A percentile compares a stretch with the other conserved stretches of the same genome.
These are phyloP conservation scores for Leccinum subtestaceum DNA, from an alignment of 768 basidiomycete species.

Conservation along the genomic window DNA sequence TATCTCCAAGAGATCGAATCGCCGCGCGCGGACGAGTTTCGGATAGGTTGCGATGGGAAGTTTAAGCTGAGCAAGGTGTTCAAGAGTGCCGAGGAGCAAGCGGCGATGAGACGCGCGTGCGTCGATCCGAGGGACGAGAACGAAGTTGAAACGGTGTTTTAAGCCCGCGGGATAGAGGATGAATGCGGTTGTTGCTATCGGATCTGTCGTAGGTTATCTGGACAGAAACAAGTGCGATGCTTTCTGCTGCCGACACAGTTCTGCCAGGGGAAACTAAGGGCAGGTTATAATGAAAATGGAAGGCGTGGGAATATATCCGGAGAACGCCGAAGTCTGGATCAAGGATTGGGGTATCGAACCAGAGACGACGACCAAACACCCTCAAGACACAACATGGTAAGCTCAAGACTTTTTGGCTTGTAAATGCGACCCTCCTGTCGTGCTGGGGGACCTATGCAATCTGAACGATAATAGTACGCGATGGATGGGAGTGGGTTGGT, in stretches of 20 bases:
- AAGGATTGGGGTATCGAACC: slow-evolving; percentile 4
- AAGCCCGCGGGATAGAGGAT: not conserved
- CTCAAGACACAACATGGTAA: slow-evolving; percentile 34
- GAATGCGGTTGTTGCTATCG: not conserved
- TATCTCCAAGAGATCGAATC: slow-evolving; percentile 54
- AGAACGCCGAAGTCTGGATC: slow-evolving; percentile 16
- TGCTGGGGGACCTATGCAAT: slow-evolving; percentile 3
- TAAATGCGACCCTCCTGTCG: not conserved
- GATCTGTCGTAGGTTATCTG: not conserved
- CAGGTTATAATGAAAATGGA: slow-evolving; percentile 14
- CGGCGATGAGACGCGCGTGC: slow-evolving; percentile 32
- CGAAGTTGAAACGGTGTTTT: slow-evolving; percentile 26
- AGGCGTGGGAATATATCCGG: slow-evolving; percentile 23
- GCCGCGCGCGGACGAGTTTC: slow-evolving; percentile 58
- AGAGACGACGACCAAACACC: slow-evolving; percentile 16
- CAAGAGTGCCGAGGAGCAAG: slow-evolving; percentile 52
- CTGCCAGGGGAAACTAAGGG: slow-evolving; percentile 19
- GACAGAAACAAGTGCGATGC: not conserved
- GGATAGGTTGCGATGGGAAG: slow-evolving; percentile 45
- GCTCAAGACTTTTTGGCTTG: slow-evolving; percentile 10
- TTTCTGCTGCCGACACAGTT: not conserved
- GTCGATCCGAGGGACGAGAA: slow-evolving; percentile 20
- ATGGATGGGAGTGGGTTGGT: slow-evolving; percentile 5
- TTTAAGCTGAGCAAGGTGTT: slow-evolving; percentile 70
- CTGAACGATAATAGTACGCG: not conserved